These are phyloP conservation scores for Dittrichia graveolens DNA, from an alignment of 129 eudicot species.

Conservation along the genomic window DNA sequence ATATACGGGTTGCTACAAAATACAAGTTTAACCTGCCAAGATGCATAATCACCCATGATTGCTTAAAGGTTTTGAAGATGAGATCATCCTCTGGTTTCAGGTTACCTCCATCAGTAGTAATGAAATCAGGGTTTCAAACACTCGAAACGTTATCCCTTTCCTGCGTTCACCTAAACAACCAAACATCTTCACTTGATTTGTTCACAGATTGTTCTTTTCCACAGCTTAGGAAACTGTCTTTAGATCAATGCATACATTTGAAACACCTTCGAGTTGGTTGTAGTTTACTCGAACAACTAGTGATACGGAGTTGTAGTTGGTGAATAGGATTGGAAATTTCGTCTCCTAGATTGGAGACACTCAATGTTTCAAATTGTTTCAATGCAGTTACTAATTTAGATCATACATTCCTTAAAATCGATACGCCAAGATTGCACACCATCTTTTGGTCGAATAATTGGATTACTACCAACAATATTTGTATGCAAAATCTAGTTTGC, in stretches of 20 bases:
- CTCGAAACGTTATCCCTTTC: slow-evolving; percentile 52
- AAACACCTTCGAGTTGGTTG: slow-evolving; percentile 48
- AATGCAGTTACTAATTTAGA: not conserved
- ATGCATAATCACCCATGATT: slow-evolving; percentile 36
- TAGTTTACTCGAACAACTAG: slow-evolving; percentile 43
- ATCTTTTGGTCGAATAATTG: slow-evolving; percentile 51
- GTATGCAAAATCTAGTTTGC: slow-evolving; percentile 33
- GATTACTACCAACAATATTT: slow-evolving; percentile 36
- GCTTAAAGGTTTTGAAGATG: slow-evolving; percentile 48
- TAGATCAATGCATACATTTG: slow-evolving; percentile 47
- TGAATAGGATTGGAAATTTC: slow-evolving; percentile 51
- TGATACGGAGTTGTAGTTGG: slow-evolving; percentile 46
- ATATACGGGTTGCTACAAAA: slow-evolving; percentile 52
- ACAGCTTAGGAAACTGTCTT: slow-evolving; percentile 41
- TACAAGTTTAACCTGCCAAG: slow-evolving; percentile 68
- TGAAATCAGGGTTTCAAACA: slow-evolving; percentile 59
- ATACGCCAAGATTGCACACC: slow-evolving; percentile 46
- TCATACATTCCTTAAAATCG: slow-evolving; percentile 45
- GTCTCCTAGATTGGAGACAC: slow-evolving; percentile 45
- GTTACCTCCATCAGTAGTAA: slow-evolving; percentile 49
- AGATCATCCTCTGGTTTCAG: slow-evolving; percentile 57
- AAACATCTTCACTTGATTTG: slow-evolving; percentile 44
- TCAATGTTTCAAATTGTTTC: slow-evolving; percentile 53
- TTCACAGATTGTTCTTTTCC: slow-evolving; percentile 60
- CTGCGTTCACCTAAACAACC: slow-evolving; percentile 35